A percentile compares a stretch with the other conserved stretches of the same genome.
Evolutionary conservation across 106 monocot genomes (phyloP).

Genomic region (Dactylorhiza incarnata): DNA sequence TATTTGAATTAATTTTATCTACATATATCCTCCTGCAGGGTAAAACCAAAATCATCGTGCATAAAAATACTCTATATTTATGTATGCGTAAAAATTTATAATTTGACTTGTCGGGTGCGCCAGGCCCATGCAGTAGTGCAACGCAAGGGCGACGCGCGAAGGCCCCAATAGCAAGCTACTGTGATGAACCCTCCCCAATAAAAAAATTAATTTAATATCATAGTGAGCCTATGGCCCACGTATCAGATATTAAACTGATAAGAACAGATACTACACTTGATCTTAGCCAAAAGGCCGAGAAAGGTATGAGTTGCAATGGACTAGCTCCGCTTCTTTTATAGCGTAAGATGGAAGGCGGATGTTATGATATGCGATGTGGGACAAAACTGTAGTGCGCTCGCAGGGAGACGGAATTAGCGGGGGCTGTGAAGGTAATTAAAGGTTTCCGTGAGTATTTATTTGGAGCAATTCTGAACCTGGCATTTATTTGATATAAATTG

Average conservation of each 20-base stretch:
- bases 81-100: too few relatives aligned
- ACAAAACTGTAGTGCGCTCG: too few relatives aligned
- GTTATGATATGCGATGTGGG: background rate
- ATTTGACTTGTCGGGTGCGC: background rate
- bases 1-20: too few relatives aligned
- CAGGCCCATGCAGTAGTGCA: slow-evolving; percentile 7
- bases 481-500: too few relatives aligned
- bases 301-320: slow-evolving; percentile 27
- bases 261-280: slow-evolving; percentile 94
- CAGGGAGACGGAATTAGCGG: too few relatives aligned
- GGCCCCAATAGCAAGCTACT: slow-evolving; percentile 11
- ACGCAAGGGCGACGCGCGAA: slow-evolving; percentile 7
- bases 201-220: background rate
- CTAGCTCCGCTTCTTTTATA: background rate
- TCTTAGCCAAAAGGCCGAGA: slow-evolving; percentile 97
- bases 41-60: too few relatives aligned
- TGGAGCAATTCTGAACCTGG: too few relatives aligned
- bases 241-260: slow-evolving; percentile 12
- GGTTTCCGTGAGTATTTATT: too few relatives aligned
- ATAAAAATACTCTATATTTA: too few relatives aligned
- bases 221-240: background rate
- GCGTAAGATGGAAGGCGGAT: background rate
- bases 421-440: too few relatives aligned
- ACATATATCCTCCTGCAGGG: too few relatives aligned
- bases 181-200: background rate